phyloP scores from a whole-genome alignment of 805 yeast species.

The Hanseniaspora occidentalis region DNA sequence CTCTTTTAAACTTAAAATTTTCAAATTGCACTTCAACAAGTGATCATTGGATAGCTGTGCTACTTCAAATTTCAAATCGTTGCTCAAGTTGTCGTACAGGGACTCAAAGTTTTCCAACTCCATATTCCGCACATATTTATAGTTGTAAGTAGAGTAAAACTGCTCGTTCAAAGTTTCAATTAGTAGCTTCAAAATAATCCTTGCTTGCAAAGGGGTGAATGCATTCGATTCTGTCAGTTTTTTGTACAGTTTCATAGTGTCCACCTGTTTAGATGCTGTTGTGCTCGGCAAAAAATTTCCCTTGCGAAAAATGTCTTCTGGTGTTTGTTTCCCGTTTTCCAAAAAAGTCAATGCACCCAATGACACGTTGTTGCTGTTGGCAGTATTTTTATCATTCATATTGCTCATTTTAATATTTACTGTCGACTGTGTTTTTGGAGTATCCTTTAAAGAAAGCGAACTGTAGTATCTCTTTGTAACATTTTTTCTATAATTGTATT shows the following conservation, averaged over 20 bases:
- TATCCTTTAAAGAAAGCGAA: background rate
- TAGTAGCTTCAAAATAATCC: slow-evolving; percentile 23
- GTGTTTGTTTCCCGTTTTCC: background rate
- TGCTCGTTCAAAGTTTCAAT: slow-evolving; percentile 22
- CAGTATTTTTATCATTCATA: background rate
- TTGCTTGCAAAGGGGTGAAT: slow-evolving; percentile 13
- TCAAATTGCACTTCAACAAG: slow-evolving; percentile 51
- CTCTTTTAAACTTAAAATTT: slow-evolving; percentile 57
- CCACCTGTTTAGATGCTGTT: slow-evolving; percentile 20
- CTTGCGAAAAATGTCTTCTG: slow-evolving; percentile 18
- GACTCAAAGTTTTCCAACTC: slow-evolving; percentile 83
- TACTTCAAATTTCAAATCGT: slow-evolving; percentile 72
- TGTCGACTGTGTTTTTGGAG: background rate
- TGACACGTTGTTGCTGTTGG: background rate
- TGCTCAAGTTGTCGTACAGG: slow-evolving; percentile 82
- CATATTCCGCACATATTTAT: slow-evolving; percentile 25
- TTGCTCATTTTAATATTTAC: too few species aligned
- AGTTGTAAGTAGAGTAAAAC: slow-evolving; percentile 32
- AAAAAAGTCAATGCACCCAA: background rate
- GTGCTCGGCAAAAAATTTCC: slow-evolving; percentile 20
- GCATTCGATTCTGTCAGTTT: slow-evolving; percentile 6
- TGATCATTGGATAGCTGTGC: slow-evolving; percentile 60
- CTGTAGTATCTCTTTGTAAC: too few species aligned
- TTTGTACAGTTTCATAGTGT: slow-evolving; percentile 16
- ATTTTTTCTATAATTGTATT: too few species aligned